Evolutionary conservation across 78 protist species (phyloP), one percentile per base, ranked within the genome.

Genomic region (Speleostelium caveatum): DNA sequence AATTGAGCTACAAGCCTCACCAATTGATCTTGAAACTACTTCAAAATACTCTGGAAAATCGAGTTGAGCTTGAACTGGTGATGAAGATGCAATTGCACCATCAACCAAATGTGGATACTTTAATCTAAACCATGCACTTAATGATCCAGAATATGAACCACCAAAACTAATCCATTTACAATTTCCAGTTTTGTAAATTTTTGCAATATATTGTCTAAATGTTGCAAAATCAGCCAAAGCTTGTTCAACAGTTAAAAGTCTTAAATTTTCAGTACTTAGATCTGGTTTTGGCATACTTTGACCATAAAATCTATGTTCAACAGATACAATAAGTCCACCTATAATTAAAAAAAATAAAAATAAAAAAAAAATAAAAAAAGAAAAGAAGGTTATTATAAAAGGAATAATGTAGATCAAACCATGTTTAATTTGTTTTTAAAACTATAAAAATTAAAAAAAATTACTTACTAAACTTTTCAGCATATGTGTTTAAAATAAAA

Each of bases 151-250:
- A 68, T 93, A 93, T 2, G 92, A 77, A 33, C 96, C 96, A 42
- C 93, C 94, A 35, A 93, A 88, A 1, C 56, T 21, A 39, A 80
- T 56, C 94, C 94, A 87, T 73, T 86, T 91, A 74, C 42, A 58
- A 38, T 22, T 17, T 3, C 68, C 39, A 17, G 73, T 51, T 17
- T 71, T 58, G 41, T 89, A 89, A 17, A 30, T 76, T 41, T 38
- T 41, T 3, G 56, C 69, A 30, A 77, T 45, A 35, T 30, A 66
- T 68, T 75, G 38, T 33, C 73, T 41, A 36, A 94, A 80, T 24
- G 49, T 30, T 49, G 92, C 95, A 55, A 78, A 72, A 56, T 95
- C 97, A 0, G 94, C 95, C 35, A 95, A 59, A 3, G 97, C 97
- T 73, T 95, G 97, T 66, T 86, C 36, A 21, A 93, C 68, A 1